These are phyloP conservation scores for Phialophora chinensis DNA, from an alignment of 2,329 filamentous ascomycete genomes.

Conservation along the genomic window DNA sequence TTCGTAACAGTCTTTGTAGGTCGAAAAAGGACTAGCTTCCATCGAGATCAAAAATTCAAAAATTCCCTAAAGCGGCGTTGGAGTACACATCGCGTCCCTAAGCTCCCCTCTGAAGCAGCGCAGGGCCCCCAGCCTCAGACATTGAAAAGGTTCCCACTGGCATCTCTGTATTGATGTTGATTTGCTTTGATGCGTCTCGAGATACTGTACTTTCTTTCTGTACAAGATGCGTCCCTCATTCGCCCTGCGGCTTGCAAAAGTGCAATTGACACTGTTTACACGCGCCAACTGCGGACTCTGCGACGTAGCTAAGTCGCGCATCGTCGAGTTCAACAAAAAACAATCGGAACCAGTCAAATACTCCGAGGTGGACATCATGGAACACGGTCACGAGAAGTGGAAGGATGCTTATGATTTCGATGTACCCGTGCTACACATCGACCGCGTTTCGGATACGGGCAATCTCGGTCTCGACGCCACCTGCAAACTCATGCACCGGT, in stretches of 20 bases:
- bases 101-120: background rate
- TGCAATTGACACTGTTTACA: constrained; percentile 65
- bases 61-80: no score
- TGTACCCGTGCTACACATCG: constrained; percentile 67
- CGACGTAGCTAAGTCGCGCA: constrained; percentile 63
- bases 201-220: background rate
- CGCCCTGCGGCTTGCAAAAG: constrained; percentile 27
- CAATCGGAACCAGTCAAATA: constrained; percentile 58
- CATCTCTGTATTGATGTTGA: background rate
- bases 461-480: constrained; percentile 52
- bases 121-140: background rate
- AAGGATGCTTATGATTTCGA: constrained; percentile 68
- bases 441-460: constrained; percentile 46
- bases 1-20: no score
- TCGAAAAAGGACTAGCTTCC: no score
- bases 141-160: background rate
- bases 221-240: constrained; percentile 32
- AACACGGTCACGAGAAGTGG: constrained; percentile 60
- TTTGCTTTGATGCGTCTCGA: background rate
- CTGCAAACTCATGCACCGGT: constrained; percentile 68
- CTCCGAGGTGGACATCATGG: constrained; percentile 65
- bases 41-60: no score
- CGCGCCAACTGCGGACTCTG: constrained; percentile 66
- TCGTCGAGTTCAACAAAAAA: constrained; percentile 58
- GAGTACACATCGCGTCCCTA: no score